Evolutionary conservation across 495 filamentous ascomycete genomes (phyloP).

Genomic region (Hypoxylon lenormandii): DNA sequence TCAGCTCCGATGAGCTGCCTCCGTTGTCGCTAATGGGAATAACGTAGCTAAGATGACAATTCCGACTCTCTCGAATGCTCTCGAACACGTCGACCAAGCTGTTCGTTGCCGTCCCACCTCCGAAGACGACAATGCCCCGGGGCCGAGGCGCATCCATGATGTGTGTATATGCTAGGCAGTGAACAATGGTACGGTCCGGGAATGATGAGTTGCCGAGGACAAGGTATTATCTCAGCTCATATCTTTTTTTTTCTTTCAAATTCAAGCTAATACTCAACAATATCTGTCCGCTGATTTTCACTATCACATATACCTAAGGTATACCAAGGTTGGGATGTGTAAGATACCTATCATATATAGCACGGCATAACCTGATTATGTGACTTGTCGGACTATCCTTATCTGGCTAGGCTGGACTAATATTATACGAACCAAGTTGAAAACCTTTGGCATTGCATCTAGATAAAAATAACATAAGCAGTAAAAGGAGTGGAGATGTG

Average conservation of each 20-base stretch:
- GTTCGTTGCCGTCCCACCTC: conserved; percentile 91
- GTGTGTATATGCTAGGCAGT: background rate
- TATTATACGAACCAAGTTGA: too few species aligned
- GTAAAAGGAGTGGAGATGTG: too few species aligned
- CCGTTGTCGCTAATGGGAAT: conserved; percentile 97
- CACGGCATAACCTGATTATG: too few species aligned
- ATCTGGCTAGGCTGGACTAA: conserved; percentile 11
- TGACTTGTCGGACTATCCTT: conserved; percentile 13
- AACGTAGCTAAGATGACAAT: conserved; percentile 79
- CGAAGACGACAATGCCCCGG: conserved; percentile 79
- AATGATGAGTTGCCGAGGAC: background rate
- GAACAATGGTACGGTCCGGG: background rate
- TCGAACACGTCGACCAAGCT: conserved; percentile 92
- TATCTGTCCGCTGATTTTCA: background rate
- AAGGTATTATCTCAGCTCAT: background rate
- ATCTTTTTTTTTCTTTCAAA: background rate
- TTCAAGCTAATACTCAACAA: background rate
- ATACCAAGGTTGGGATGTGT: background rate
- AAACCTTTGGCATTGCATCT: background rate
- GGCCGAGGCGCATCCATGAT: conserved; percentile 41
- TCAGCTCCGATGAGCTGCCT: conserved; percentile 88
- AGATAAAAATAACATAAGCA: too few species aligned
- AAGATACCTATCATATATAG: conserved; percentile 1
- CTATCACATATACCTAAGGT: background rate
- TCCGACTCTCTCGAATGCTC: conserved; percentile 74